Base-by-base conservation (phyloP, 2,329 filamentous ascomycete genomes). In the Cytospora paraplurivora region DNA sequence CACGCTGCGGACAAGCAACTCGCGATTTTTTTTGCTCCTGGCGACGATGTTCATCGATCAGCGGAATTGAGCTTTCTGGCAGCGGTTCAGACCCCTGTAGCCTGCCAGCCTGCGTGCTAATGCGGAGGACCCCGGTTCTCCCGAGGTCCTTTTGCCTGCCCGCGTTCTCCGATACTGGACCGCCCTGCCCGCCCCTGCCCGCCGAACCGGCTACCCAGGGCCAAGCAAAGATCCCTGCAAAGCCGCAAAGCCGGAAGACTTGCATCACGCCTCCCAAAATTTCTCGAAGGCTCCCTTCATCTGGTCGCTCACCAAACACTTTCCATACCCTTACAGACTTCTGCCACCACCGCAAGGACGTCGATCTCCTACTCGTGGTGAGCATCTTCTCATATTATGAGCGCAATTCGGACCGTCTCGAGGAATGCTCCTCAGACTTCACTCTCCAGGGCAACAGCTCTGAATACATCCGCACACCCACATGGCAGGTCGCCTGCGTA, bases 401-500 rank as follows among this genome's bases (percentile, higher is more conserved):
- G 77, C 70, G 76, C 78, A 64, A 70, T 82, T 63, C 74, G 77
- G 63, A 72, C 75, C 64, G 67, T 72, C 63, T 69, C 78, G 72
- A 77, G 80, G 77, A 76, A 78, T 72, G 75, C 75, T 67, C 74
- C 79, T 68, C 74, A 80, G 66, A 74, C 74, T 69, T 75, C 75
- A 68, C 72, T 82, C 51, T 72, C 76, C 19, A 74, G 79, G 72
- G 76, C 76, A 59, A 76, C 79, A 67, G 72, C 76, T 63, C 75
- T 77, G 65, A 64, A 53, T 47, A 58, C 54, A 41, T 70, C 71
- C 58, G 71, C 73, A 55, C 68, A 72, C 66, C 74, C 76, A 61
- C 71, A 76, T 67, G 75, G 78, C 72, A 80, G 77, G 75, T 78
- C 79, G 59, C 80, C 81, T 62, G 78, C 80, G 27, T 81, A 79